Conservation (phyloP, 129 eudicot genomes). For the Oenanthe sinensis region DNA sequence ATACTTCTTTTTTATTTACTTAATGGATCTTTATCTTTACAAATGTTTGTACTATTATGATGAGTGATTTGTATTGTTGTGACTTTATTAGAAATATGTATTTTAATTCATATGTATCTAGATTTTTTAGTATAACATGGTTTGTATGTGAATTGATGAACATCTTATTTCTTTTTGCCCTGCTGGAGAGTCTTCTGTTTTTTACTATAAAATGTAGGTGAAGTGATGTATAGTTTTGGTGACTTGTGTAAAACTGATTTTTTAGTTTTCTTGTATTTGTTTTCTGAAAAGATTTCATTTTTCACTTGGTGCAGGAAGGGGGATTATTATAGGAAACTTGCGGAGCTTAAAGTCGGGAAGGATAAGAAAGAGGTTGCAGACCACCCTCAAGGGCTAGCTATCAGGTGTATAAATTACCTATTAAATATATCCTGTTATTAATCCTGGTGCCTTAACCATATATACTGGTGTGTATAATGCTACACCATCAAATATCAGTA, state of each 20-base stretch:
- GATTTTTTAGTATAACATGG: too few relatives aligned
- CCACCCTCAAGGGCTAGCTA: constrained; percentile 40
- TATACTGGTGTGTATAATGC: not conserved
- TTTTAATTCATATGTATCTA: too few relatives aligned
- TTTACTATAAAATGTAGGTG: constrained; percentile 51
- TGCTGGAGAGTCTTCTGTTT: constrained; percentile 49
- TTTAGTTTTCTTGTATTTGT: not conserved
- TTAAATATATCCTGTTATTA: not conserved
- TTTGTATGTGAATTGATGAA: constrained; percentile 21
- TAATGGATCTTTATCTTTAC: not conserved
- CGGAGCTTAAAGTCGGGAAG: constrained; percentile 44
- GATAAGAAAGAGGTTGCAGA: constrained; percentile 52
- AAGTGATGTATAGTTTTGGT: not conserved
- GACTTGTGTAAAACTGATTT: not conserved
- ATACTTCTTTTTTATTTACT: not conserved
- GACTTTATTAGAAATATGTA: not conserved
- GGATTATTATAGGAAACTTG: constrained; percentile 52
- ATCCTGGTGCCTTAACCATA: not conserved
- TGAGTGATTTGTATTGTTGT: not conserved
- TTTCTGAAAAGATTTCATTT: not conserved
- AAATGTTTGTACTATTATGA: not conserved
- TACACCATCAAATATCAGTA: too few relatives aligned
- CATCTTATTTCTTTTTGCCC: constrained; percentile 46
- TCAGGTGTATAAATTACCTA: constrained; percentile 24
- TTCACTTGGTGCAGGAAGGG: constrained; percentile 41